Conservation (phyloP, 805 yeast genomes). For the Pichia occidentalis region DNA sequence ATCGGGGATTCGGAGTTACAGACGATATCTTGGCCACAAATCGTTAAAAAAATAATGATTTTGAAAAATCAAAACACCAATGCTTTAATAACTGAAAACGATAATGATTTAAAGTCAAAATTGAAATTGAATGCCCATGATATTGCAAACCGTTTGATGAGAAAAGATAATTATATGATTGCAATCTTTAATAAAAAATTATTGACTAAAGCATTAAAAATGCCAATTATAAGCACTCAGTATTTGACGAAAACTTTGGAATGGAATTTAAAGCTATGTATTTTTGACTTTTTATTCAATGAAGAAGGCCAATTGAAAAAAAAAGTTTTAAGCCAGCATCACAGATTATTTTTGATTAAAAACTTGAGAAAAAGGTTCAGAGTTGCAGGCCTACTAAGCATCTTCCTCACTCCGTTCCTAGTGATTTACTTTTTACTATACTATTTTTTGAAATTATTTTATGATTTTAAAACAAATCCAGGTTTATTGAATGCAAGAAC, state of each 20-base stretch:
- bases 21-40: slow-evolving; percentile 88
- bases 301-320: slow-evolving; percentile 76
- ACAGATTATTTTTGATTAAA: slow-evolving; percentile 56
- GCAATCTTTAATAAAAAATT: slow-evolving; percentile 79
- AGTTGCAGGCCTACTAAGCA: slow-evolving; percentile 80
- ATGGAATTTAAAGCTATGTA: slow-evolving; percentile 88
- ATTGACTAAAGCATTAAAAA: slow-evolving; percentile 56
- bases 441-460: slow-evolving; percentile 85
- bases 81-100: slow-evolving; percentile 42
- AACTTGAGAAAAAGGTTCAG: slow-evolving; percentile 76
- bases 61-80: slow-evolving; percentile 81
- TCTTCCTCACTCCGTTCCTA: slow-evolving; percentile 77
- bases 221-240: slow-evolving; percentile 23
- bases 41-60: slow-evolving; percentile 67
- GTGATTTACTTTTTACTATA: slow-evolving; percentile 75
- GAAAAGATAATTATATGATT: slow-evolving; percentile 89
- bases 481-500: slow-evolving; percentile 75
- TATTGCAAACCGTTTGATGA: slow-evolving; percentile 92
- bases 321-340: slow-evolving; percentile 61
- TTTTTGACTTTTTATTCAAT: slow-evolving; percentile 80
- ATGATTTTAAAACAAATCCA: slow-evolving; percentile 87
- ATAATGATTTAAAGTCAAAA: slow-evolving; percentile 59
- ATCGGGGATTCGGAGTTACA: slow-evolving; percentile 78
- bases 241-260: slow-evolving; percentile 81
- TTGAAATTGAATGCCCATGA: slow-evolving; percentile 84